Conservation (phyloP, 2,329 filamentous ascomycete species). For the Trichoderma atrobrunneum region DNA sequence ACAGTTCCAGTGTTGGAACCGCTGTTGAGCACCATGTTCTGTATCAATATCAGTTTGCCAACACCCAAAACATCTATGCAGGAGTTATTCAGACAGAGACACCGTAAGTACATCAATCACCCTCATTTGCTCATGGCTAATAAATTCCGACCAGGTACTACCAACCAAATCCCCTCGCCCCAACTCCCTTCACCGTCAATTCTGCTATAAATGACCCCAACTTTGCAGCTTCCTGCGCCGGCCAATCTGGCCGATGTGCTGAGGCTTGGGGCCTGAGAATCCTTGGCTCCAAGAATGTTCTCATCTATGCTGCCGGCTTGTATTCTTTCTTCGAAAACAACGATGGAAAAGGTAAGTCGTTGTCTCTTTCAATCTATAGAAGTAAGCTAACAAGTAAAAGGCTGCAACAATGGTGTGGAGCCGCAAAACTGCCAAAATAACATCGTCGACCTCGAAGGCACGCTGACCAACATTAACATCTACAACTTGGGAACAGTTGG, state of each 20-base stretch:
- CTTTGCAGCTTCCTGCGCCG: not conserved
- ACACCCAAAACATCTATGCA: conserved; percentile 52
- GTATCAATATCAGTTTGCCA: conserved; percentile 48
- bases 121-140: not conserved
- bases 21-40: conserved; percentile 46
- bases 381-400: not conserved
- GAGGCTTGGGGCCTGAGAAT: conserved; percentile 7
- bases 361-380: not conserved
- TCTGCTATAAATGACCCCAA: not conserved
- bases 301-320: conserved; percentile 3
- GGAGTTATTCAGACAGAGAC: conserved; percentile 63
- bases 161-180: conserved; percentile 26
- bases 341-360: not conserved
- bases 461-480: not conserved
- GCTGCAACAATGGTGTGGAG: not conserved
- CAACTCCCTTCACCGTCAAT: conserved; percentile 23
- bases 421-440: conserved; percentile 3
- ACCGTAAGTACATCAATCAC: not conserved
- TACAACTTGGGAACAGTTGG: conserved; percentile 4
- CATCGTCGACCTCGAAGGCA: conserved; percentile 5
- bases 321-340: conserved; percentile 8
- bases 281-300: not conserved
- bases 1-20: conserved; percentile 26
- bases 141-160: conserved; percentile 38
- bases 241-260: not conserved